Percentiles rank a stretch among this genome's conserved stretches.
Conservation (phyloP, 1,139 yeast genomes). For the Suhomyces yuchorum region DNA sequence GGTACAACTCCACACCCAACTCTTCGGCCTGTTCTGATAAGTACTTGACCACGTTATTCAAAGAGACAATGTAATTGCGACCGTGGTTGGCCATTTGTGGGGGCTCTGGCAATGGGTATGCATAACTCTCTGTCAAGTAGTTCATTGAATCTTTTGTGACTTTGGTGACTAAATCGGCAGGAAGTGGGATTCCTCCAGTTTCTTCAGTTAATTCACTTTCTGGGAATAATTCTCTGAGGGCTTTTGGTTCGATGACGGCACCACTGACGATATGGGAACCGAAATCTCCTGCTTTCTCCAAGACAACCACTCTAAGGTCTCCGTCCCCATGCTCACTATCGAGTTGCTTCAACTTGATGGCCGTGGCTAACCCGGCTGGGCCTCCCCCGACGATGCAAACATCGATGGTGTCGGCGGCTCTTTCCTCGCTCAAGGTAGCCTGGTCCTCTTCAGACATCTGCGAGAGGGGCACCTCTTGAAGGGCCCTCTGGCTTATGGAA, state of each 20-base stretch:
- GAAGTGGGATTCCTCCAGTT: slow-evolving; percentile 62
- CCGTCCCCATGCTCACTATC: slow-evolving; percentile 70
- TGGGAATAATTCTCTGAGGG: slow-evolving; percentile 83
- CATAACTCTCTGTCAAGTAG: slow-evolving; percentile 56
- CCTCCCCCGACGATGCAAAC: slow-evolving; percentile 98
- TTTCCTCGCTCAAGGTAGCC: slow-evolving; percentile 53
- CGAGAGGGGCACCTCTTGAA: slow-evolving; percentile 2
- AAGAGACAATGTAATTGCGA: slow-evolving; percentile 80
- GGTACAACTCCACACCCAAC: slow-evolving; percentile 89
- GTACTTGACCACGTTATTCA: slow-evolving; percentile 79
- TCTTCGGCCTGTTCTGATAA: slow-evolving; percentile 89
- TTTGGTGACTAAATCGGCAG: slow-evolving; percentile 69
- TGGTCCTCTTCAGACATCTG: slow-evolving; percentile 41
- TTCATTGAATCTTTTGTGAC: slow-evolving; percentile 75
- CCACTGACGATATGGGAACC: slow-evolving; percentile 93
- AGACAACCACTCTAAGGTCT: slow-evolving; percentile 77
- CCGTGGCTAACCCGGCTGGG: slow-evolving; percentile 95
- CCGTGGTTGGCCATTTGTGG: slow-evolving; percentile 85
- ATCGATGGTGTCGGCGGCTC: slow-evolving; percentile 85
- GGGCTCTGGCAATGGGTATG: slow-evolving; percentile 85
- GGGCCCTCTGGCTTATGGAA: not conserved
- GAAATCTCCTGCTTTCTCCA: slow-evolving; percentile 91
- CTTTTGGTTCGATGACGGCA: slow-evolving; percentile 88
- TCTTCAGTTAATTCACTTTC: slow-evolving; percentile 57
- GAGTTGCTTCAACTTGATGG: slow-evolving; percentile 81